Evolutionary conservation across 2,329 filamentous ascomycete species (phyloP).

Genomic region (Magnaporthiopsis poae): DNA sequence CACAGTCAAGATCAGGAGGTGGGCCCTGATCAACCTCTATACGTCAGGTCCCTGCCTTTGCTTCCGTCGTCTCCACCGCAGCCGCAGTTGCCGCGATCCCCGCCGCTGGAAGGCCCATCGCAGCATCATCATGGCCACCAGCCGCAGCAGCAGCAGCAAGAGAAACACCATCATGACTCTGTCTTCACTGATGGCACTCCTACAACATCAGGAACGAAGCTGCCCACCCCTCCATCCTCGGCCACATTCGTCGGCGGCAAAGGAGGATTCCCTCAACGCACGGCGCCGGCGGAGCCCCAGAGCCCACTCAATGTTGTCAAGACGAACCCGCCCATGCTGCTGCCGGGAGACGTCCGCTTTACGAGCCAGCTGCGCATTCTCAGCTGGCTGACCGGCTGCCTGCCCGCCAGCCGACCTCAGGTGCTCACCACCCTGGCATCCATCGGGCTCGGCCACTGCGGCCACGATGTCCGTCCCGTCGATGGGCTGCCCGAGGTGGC

Average conservation of each 20-base stretch:
- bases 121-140: background rate
- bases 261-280: background rate
- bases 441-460: slow-evolving; percentile 15
- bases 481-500: slow-evolving; percentile 15
- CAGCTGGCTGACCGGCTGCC: slow-evolving; percentile 12
- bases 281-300: background rate
- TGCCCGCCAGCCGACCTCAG: slow-evolving; percentile 12
- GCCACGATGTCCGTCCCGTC: slow-evolving; percentile 15
- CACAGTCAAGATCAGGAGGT: background rate
- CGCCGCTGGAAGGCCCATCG: background rate
- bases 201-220: background rate
- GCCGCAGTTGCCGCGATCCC: background rate
- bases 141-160: background rate
- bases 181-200: background rate
- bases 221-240: slow-evolving; percentile 3
- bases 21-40: background rate
- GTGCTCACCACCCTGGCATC: slow-evolving; percentile 15
- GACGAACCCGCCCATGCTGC: slow-evolving; percentile 8
- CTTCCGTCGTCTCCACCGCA: slow-evolving; percentile 1
- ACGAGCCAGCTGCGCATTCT: slow-evolving; percentile 16
- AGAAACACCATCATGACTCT: background rate
- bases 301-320: background rate
- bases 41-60: slow-evolving; percentile 2
- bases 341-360: slow-evolving; percentile 16
- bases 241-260: background rate